These are phyloP conservation scores for Boletus reticuloceps DNA, from an alignment of 768 basidiomycete genomes.

Conservation along the genomic window DNA sequence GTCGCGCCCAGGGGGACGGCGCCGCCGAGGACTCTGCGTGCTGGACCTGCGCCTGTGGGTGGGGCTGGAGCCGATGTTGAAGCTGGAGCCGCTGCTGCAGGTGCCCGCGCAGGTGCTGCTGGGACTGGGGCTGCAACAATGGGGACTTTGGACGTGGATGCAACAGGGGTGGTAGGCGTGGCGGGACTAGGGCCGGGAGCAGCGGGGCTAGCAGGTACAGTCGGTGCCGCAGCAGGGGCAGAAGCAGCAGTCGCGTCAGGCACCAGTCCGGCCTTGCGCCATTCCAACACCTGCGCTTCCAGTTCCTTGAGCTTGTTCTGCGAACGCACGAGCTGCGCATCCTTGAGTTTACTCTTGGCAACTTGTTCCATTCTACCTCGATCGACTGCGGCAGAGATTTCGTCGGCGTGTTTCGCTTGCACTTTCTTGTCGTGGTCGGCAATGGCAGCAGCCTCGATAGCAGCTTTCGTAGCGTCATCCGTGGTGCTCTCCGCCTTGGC, in stretches of 20 bases:
- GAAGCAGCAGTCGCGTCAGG: slow-evolving; percentile 36
- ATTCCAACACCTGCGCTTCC: slow-evolving; percentile 59
- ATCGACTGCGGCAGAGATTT: slow-evolving; percentile 65
- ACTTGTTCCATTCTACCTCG: slow-evolving; percentile 62
- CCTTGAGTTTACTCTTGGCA: slow-evolving; percentile 67
- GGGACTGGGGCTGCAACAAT: slow-evolving; percentile 9
- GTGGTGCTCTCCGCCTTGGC: slow-evolving; percentile 36
- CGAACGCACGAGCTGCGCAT: slow-evolving; percentile 59
- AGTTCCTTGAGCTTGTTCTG: slow-evolving; percentile 66
- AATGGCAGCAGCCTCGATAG: slow-evolving; percentile 48
- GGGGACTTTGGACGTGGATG: slow-evolving; percentile 21
- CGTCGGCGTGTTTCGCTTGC: slow-evolving; percentile 48
- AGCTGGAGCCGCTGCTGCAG: slow-evolving; percentile 19
- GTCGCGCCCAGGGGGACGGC: slow-evolving; percentile 26
- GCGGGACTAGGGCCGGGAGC: slow-evolving; percentile 17
- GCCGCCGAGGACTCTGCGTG: slow-evolving; percentile 31
- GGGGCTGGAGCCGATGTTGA: slow-evolving; percentile 12
- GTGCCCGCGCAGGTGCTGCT: background rate
- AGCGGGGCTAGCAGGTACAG: slow-evolving; percentile 10
- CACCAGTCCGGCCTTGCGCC: slow-evolving; percentile 49
- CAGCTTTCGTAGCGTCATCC: slow-evolving; percentile 40
- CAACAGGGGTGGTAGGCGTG: slow-evolving; percentile 28
- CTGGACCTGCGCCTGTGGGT: slow-evolving; percentile 27
- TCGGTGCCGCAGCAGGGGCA: slow-evolving; percentile 10
- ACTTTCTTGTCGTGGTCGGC: slow-evolving; percentile 47